Base-by-base conservation (phyloP, 805 yeast genomes). In the Ogataea allantospora region DNA sequence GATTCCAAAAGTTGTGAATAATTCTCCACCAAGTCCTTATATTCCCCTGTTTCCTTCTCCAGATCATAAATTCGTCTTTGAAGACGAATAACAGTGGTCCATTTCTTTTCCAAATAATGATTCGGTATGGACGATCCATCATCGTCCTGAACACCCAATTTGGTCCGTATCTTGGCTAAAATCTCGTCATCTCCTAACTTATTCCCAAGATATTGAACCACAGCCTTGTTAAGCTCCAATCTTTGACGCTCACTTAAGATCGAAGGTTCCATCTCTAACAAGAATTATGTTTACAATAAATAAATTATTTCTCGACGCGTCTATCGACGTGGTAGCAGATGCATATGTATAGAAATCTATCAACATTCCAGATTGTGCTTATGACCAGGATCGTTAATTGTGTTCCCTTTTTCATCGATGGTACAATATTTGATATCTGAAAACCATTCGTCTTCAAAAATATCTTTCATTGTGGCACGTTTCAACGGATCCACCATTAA, bases 71-170 rank as follows among this genome's bases (percentile, higher is more conserved):
- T 80, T 51, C 77, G 73, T 45, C 79, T 75, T 61, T 91, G 96
- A 20, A 91, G 67, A 30, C 95, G 67, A 21, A 87, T 70, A 4
- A 89, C 91, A 0, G 95, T 80, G 1, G 82, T 71, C 97, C 97
- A 89, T 63, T 88, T 89, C 61, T 81, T 83, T 49, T 83, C 87
- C 26, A 87, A 45, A 31, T 53, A 62, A 24, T 55, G 43, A 3
- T 44, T 41, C 1, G 68, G 67, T 5, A 59, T 49, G 6, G 49
- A 30, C 20, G 29, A 15, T 4, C 40, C 42, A 16, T 33, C 9
- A 2, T 26, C 22, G 11, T 28, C 20, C n/a, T 23, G 31, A 5
- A 38, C 41, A 1, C 29, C 21, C 15, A 41, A n/a, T 15, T 36
- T 30, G 8, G 40, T 28, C 5, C 35, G 33, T 10, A 50, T 33